A percentile compares a stretch with the other conserved stretches of the same genome.
Evolutionary conservation across 768 basidiomycete species (phyloP).

Genomic region (Tylopilus cervinicoccineus): DNA sequence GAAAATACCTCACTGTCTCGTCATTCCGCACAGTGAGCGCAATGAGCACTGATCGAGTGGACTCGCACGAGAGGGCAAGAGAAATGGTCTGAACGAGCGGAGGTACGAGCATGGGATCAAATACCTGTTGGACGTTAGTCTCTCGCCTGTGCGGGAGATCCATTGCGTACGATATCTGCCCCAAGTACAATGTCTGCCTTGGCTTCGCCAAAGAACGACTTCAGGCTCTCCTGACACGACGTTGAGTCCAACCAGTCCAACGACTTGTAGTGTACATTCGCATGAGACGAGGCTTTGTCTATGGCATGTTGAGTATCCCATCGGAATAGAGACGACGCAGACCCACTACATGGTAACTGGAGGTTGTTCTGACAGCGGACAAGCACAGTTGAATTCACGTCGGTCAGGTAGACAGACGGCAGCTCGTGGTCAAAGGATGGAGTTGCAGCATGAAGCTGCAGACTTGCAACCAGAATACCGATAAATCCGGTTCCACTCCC

Average conservation of each 20-base stretch:
- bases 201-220: conserved; percentile 35
- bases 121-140: conserved; percentile 45
- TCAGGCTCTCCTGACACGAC: conserved; percentile 23
- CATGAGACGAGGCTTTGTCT: conserved; percentile 57
- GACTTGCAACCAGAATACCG: conserved; percentile 54
- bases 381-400: conserved; percentile 62
- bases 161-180: conserved; percentile 55
- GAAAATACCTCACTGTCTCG: conserved; percentile 46
- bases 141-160: neutral
- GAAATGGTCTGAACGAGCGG: conserved; percentile 49
- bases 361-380: conserved; percentile 57
- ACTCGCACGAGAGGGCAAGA: conserved; percentile 25
- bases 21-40: conserved; percentile 52
- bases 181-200: conserved; percentile 61
- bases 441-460: conserved; percentile 39
- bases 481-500: conserved; percentile 78
- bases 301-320: neutral
- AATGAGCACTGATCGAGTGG: conserved; percentile 26
- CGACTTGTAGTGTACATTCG: conserved; percentile 39
- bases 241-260: conserved; percentile 68
- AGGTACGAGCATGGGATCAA: conserved; percentile 59
- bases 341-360: conserved; percentile 65
- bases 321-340: neutral
- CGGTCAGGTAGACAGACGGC: conserved; percentile 50
- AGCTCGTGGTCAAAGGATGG: neutral